These are phyloP conservation scores for Panaeolus papilionaceus DNA, from an alignment of 768 basidiomycete genomes.

Conservation along the genomic window DNA sequence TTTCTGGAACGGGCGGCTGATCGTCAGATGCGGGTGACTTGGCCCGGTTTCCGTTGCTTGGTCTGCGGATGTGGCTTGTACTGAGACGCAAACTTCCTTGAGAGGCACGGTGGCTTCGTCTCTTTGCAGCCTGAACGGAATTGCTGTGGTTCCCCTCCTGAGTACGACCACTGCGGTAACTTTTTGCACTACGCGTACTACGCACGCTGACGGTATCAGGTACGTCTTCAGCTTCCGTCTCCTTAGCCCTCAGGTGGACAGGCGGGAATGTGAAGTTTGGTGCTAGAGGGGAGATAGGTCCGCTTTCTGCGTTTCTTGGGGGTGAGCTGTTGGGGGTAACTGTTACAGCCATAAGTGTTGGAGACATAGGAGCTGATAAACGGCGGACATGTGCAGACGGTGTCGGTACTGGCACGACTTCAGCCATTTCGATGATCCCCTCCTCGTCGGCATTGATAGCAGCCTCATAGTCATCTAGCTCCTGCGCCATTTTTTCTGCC, in stretches of 20 bases:
- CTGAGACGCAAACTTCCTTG: slow-evolving; percentile 73
- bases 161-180: slow-evolving; percentile 40
- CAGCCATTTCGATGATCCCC: slow-evolving; percentile 54
- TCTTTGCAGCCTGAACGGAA: slow-evolving; percentile 68
- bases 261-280: slow-evolving; percentile 28
- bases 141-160: slow-evolving; percentile 39
- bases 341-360: slow-evolving; percentile 29
- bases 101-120: slow-evolving; percentile 66
- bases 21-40: slow-evolving; percentile 32
- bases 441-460: slow-evolving; percentile 41
- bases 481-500: slow-evolving; percentile 73
- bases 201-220: slow-evolving; percentile 47
- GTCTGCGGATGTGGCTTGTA: slow-evolving; percentile 33
- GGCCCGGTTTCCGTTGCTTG: slow-evolving; percentile 26
- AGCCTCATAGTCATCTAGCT: slow-evolving; percentile 69
- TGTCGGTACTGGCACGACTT: slow-evolving; percentile 46
- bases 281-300: slow-evolving; percentile 21
- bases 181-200: slow-evolving; percentile 42
- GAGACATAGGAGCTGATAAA: slow-evolving; percentile 30
- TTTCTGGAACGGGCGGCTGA: slow-evolving; percentile 41
- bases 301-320: slow-evolving; percentile 10
- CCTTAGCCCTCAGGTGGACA: slow-evolving; percentile 30
- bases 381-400: slow-evolving; percentile 26
- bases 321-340: slow-evolving; percentile 26
- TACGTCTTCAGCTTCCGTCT: slow-evolving; percentile 35